A percentile compares a stretch with the other conserved stretches of the same genome.
Evolutionary conservation across 1,284 basidiomycete genomes (phyloP).

Genomic region (Malassezia obtusa): DNA sequence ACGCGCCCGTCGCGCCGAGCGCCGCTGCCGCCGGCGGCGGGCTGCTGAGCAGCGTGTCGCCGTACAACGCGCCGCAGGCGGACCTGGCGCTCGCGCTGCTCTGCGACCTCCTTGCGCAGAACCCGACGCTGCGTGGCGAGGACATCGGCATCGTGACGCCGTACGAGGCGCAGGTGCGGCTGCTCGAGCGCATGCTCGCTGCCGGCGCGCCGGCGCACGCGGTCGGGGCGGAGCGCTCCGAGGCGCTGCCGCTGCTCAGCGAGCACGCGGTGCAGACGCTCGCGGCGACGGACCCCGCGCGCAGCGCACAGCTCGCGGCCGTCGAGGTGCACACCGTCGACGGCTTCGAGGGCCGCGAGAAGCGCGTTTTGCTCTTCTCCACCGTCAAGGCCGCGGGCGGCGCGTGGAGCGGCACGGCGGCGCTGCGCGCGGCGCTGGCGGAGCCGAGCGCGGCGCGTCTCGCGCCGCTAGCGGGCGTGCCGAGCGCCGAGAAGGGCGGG

Average conservation of each 20-base stretch:
- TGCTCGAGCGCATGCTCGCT: conserved; percentile 30
- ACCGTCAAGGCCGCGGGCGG: conserved; percentile 62
- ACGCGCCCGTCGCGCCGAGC: conserved; percentile 6
- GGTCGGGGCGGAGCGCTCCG: background rate
- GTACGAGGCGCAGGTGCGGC: conserved; percentile 36
- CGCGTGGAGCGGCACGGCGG: conserved; percentile 57
- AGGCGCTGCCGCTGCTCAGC: conserved; percentile 1
- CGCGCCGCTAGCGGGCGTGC: conserved; percentile 5
- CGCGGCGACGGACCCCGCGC: background rate
- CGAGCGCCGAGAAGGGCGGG: conserved; percentile 51
- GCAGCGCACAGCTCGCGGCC: conserved; percentile 43
- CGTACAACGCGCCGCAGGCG: conserved; percentile 33
- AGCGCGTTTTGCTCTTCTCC: conserved; percentile 85
- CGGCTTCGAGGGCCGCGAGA: conserved; percentile 88
- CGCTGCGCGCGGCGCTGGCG: conserved; percentile 49
- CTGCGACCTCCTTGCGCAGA: conserved; percentile 29
- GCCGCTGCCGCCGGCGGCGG: background rate
- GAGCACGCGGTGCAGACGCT: conserved; percentile 9
- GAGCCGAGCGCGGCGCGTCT: conserved; percentile 11
- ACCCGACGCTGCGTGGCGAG: conserved; percentile 25
- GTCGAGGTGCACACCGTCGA: conserved; percentile 91
- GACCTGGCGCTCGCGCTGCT: conserved; percentile 43
- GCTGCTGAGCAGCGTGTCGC: conserved; percentile 15
- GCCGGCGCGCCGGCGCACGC: background rate
- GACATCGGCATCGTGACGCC: conserved; percentile 45